Evolutionary conservation across 352 stramenopile genomes (phyloP).

Genomic region (Aphanomyces invadans): DNA sequence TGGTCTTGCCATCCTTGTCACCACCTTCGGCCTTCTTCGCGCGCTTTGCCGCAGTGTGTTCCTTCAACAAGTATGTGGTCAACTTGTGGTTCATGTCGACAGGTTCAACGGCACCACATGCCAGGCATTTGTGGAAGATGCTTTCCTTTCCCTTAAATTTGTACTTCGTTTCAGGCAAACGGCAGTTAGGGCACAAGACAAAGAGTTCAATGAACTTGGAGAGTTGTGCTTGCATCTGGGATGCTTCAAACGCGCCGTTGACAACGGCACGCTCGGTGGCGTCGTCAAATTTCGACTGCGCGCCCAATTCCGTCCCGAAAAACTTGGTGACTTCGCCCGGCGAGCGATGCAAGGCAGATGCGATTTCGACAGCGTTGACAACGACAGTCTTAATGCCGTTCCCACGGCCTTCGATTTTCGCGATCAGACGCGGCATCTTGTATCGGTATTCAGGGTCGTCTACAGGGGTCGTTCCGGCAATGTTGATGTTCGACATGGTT

Average conservation of each 20-base stretch:
- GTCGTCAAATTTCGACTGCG: constrained; percentile 96
- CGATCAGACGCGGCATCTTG: constrained; percentile 96
- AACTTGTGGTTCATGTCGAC: constrained; percentile 99
- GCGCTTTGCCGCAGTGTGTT: constrained; percentile 91
- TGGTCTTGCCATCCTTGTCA: constrained; percentile 69
- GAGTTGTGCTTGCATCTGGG: constrained; percentile 92
- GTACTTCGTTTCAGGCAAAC: constrained; percentile 97
- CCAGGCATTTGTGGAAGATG: constrained; percentile 98
- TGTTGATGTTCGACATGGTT: constrained; percentile 86
- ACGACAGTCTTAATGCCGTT: constrained; percentile 99
- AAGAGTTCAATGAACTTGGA: constrained; percentile 98
- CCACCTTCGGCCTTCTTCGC: constrained; percentile 79
- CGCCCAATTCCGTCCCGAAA: constrained; percentile 96
- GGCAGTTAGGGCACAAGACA: constrained; percentile 95
- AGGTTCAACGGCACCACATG: constrained; percentile 94
- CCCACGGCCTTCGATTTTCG: constrained; percentile 97
- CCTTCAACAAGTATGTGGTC: constrained; percentile 94
- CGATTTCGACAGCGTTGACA: constrained; percentile 96
- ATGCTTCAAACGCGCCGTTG: constrained; percentile 93
- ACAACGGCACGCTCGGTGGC: constrained; percentile 95
- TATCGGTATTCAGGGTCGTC: constrained; percentile 96
- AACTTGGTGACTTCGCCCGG: constrained; percentile 98
- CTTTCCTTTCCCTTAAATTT: constrained; percentile 95
- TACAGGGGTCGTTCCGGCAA: constrained; percentile 82
- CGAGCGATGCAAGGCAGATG: constrained; percentile 87